Evolutionary conservation across 257 asterid species (phyloP), one percentile per base, ranked within the genome.

Genomic region (Thymus quinquecostatus): DNA sequence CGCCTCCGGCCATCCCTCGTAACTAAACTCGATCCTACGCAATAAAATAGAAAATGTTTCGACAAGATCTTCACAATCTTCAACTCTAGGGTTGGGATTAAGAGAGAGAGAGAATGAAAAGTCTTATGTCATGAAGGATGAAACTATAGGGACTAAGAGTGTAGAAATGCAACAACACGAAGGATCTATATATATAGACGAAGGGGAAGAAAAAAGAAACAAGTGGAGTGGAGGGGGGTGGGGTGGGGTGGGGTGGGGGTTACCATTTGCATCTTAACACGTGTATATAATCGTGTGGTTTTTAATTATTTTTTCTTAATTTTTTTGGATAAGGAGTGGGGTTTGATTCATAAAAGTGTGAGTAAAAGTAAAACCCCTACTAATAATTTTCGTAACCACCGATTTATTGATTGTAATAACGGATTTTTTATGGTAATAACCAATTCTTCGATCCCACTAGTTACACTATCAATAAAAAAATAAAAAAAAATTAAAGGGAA

Each of bases 1-100:
- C 96, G 58, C 96, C 95, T 56, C 87, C 96, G 75, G 91, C 85
- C 96, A 90, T 90, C 57, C 30, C 65, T 69, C 11, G 7, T 12
- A 28, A 12, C 36, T 28, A 10, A 11, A 8, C 28, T 27, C 2
- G 55, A 49, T 47, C 56, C 5, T 50, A n/a, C n/a, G n/a, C n/a
- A 2, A 43, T 49, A 21, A 21, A 21, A 21, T 21, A 21, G 21
- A 21, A 21, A 21, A 21, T 21, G 21, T 21, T 21, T 21, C 21
- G 21, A 21, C 21, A 21, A 21, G 21, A 21, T 21, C 21, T 21
- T 21, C 21, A 21, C 2, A 28, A 40, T 14, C 13, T 64, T 66
- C 29, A 13, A 29, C 43, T 8, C 12, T 21, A 10, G 27, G 54
- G 6, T 51, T 14, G 7, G 8, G 14, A 21, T 8, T 8, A 51